Evolutionary conservation across 495 filamentous ascomycete genomes (phyloP), one percentile per base, ranked within the genome.

Genomic region (Talaromyces trachyspermus): DNA sequence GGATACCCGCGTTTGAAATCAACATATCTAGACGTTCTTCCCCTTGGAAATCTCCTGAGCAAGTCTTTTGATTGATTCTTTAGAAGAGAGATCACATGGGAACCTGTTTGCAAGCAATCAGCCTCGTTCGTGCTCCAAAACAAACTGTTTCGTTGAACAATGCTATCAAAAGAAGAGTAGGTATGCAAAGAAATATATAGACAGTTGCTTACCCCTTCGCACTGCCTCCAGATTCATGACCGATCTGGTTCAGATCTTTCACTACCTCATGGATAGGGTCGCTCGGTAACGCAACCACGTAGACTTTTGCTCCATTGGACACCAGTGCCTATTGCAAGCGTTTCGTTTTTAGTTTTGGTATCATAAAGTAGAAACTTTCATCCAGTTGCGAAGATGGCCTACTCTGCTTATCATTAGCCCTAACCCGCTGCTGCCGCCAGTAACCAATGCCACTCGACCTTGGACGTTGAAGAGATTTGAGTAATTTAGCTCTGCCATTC

Each of bases 1-100:
- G 52, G 35, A 71, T 68, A 2, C 69, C 69, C n/a, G 69, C 69
- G 50, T 72, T 70, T 37, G 66, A 69, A 39, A 70, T 62, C 14
- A 72, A 62, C 11, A 72, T 68, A 38, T 72, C 69, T 27, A 72
- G 46, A 9, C 54, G 50, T 4, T 42, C 48, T 69, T 62, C 27
- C 49, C 36, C 9, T 50, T 12, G 8, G 55, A 29, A 14, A 73
- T 58, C 0, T 42, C 45, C 8, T 41, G 23, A 0, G 54, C 51
- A 5, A 69, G 49, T 2, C 46, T 25, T n/a, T 23, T 12, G 37
- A 73, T 69, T 1, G 60, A 54, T 3, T 63, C 33, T 54, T 72
- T 71, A 18, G 55, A 61, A 4, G 61, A 58, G 6, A 72, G 45
- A 51, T 72, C 60, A 29, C 68, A 69, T 12, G 65, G 26, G 37